phyloP scores from a whole-genome alignment of 139 green algal species.

The Coelastrella sp. region DNA sequence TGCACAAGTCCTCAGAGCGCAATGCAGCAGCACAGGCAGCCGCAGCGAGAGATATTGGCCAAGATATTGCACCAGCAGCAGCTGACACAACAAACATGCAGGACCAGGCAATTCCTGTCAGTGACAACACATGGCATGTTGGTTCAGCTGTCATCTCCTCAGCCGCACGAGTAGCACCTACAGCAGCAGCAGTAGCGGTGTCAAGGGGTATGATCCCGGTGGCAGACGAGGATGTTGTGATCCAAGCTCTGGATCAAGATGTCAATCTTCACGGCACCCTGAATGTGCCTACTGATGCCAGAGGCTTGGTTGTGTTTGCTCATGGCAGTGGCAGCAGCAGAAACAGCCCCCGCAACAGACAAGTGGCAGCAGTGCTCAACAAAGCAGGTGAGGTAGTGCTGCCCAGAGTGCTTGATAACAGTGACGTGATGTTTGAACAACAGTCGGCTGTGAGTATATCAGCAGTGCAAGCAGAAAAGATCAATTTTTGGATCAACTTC shows the following conservation, averaged over 20 bases:
- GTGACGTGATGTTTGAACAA: no score
- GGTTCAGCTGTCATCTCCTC: not conserved
- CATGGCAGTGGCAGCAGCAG: conserved; percentile 55
- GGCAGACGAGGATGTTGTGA: conserved; percentile 4
- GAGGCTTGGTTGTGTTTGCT: conserved; percentile 43
- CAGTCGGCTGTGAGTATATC: no score
- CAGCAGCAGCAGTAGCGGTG: conserved; percentile 25
- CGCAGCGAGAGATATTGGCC: not conserved
- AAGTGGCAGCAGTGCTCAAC: conserved; percentile 41
- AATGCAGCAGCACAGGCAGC: not conserved
- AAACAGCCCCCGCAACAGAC: conserved; percentile 41
- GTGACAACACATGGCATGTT: no score
- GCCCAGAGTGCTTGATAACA: not conserved
- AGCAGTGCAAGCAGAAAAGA: no score
- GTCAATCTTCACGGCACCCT: conserved; percentile 7
- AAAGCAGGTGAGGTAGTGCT: conserved; percentile 26
- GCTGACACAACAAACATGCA: not conserved
- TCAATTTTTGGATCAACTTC: no score
- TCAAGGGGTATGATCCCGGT: not conserved
- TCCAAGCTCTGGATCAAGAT: not conserved
- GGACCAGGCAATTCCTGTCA: not conserved
- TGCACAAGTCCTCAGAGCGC: conserved; percentile 5
- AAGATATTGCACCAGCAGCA: not conserved
- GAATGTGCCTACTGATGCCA: conserved; percentile 12
- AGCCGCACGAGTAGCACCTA: conserved; percentile 16